These are phyloP conservation scores for Xylaria telfairii DNA, from an alignment of 495 filamentous ascomycete species.

Conservation along the genomic window DNA sequence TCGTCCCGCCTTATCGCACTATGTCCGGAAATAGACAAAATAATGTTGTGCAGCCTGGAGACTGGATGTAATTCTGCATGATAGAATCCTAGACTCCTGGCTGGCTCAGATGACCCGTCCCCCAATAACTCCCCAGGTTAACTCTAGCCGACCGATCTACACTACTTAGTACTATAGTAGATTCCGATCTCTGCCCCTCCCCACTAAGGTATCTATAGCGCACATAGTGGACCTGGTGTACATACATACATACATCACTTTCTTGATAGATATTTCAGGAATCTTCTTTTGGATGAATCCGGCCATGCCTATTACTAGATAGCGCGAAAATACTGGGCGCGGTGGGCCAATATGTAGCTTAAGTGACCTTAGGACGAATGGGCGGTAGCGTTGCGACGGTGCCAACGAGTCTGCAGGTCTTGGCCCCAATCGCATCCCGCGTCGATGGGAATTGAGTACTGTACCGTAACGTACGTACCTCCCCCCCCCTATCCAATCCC, in stretches of 20 bases:
- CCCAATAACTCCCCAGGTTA: not conserved
- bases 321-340: not conserved
- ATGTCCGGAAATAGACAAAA: not conserved
- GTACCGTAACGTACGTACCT: not conserved
- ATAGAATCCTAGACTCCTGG: no score
- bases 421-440: slow-evolving; percentile 25
- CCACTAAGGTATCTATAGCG: no score
- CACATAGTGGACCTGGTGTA: not conserved
- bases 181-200: not conserved
- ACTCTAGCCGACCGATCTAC: not conserved
- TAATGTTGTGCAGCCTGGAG: not conserved
- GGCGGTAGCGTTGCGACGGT: slow-evolving; percentile 23
- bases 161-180: not conserved
- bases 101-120: not conserved
- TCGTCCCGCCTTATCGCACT: not conserved
- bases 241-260: not conserved
- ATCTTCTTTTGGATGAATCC: not conserved
- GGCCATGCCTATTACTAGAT: slow-evolving; percentile 9
- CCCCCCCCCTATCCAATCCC: slow-evolving; percentile 9
- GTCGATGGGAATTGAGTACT: not conserved
- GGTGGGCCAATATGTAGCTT: slow-evolving; percentile 15
- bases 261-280: not conserved
- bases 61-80: no score
- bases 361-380: slow-evolving; percentile 3
- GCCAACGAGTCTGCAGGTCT: slow-evolving; percentile 21